phyloP scores from a whole-genome alignment of 1,139 yeast species.

The Chernovozyma aurita region DNA sequence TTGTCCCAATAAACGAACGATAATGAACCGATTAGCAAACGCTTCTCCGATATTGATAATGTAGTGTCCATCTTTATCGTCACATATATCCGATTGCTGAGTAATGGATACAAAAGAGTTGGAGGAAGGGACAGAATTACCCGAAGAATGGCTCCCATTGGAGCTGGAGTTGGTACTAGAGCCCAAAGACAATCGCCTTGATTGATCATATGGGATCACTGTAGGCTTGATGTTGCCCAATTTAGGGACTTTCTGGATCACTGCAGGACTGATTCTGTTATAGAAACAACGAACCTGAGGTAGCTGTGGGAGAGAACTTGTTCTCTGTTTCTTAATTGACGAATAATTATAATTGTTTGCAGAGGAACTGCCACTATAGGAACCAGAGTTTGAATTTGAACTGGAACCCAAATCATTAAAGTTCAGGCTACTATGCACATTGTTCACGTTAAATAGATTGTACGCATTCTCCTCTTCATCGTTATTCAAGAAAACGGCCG shows the following conservation, averaged over 20 bases:
- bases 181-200: neutral
- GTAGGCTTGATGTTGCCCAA: conserved; percentile 41
- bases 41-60: conserved; percentile 55
- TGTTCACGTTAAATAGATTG: conserved; percentile 39
- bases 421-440: too few relatives aligned
- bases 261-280: conserved; percentile 35
- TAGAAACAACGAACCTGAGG: conserved; percentile 50
- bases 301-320: conserved; percentile 68
- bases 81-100: conserved; percentile 35
- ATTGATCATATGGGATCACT: conserved; percentile 24
- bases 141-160: too few relatives aligned
- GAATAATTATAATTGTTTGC: conserved; percentile 8
- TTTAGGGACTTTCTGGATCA: conserved; percentile 36
- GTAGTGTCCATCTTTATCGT: conserved; percentile 83
- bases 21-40: conserved; percentile 66
- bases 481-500: conserved; percentile 30
- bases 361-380: conserved; percentile 9
- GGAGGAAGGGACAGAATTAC: neutral
- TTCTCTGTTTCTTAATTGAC: conserved; percentile 49
- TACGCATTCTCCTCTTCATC: conserved; percentile 39
- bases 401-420: conserved; percentile 4
- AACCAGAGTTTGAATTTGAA: neutral
- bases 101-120: neutral
- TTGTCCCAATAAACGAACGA: conserved; percentile 76
- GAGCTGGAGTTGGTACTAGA: neutral